Base-by-base conservation (phyloP, 1,139 yeast species). In the Sugiyamaella xylanicola region DNA sequence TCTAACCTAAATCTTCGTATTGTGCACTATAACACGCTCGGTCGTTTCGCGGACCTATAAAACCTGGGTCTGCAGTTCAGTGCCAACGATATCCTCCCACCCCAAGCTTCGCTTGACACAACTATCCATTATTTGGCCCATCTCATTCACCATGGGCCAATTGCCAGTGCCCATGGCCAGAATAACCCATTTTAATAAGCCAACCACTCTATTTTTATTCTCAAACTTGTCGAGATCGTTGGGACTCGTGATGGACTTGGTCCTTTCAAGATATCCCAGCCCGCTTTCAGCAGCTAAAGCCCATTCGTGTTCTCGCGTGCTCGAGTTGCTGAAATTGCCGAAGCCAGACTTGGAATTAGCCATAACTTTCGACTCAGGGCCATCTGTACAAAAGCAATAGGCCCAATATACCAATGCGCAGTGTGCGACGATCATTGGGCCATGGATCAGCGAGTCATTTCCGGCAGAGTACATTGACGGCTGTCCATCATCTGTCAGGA, bases 341-440 rank as follows among this genome's bases (percentile, higher is more conserved):
- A 41, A 41, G 4, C 42, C 41, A 3, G 39, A 11, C 15, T 51
- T 49, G 11, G 43, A 20, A 5, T 56, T 41, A 21, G 46, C 55
- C 7, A 65, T 55, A 15, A 64, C 67, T 15, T 65, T 64, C 2
- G 73, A 66, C 61, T 84, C 89, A 0, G 86, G 84, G 0, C 89
- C 89, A 47, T 74, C 74, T 1, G 73, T 61, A 13, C 74, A 72
- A 65, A 71, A 83, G 51, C 76, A 77, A 60, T 77, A 84, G 0
- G 83, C 77, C 84, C 86, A 85, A 7, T 82, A 68, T 22, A 84
- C 74, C 49, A 84, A 65, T 0, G 79, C 71, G 1, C 81, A 76
- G 51, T 80, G 72, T 1, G 81, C 80, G 19, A 84, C 65, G 19
- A 81, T 79, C 61, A 81, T 79, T 21, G 83, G 77, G 51, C 87